These are phyloP conservation scores for Danielozyma ontarioensis DNA, from an alignment of 805 yeast genomes.

Conservation along the genomic window DNA sequence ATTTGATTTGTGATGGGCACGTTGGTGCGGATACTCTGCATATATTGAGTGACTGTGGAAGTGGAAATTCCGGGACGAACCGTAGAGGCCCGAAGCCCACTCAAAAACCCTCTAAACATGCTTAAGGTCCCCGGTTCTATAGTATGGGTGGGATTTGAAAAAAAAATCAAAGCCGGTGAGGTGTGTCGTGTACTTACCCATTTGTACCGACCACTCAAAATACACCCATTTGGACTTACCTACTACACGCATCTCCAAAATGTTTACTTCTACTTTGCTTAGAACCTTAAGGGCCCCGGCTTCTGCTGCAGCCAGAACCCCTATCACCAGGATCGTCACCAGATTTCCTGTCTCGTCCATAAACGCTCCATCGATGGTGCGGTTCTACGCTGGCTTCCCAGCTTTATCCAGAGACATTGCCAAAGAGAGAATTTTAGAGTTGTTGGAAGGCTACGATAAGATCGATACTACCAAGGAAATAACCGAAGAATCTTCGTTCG, in stretches of 20 bases:
- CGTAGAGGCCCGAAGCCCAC: neutral
- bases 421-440: slow-evolving; percentile 55
- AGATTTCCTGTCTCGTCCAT: slow-evolving; percentile 3
- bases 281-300: slow-evolving; percentile 22
- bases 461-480: slow-evolving; percentile 35
- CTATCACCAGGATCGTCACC: slow-evolving; percentile 6
- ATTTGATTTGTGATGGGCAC: slow-evolving; percentile 9
- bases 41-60: slow-evolving; percentile 5
- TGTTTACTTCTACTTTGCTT: slow-evolving; percentile 28
- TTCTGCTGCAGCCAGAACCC: slow-evolving; percentile 10
- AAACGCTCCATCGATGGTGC: slow-evolving; percentile 13
- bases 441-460: slow-evolving; percentile 62
- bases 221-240: neutral
- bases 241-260: slow-evolving; percentile 6
- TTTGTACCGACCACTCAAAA: slow-evolving; percentile 4
- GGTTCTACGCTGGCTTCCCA: slow-evolving; percentile 54
- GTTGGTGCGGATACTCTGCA: slow-evolving; percentile 10
- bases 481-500: slow-evolving; percentile 30
- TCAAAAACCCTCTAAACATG: slow-evolving; percentile 16
- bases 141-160: neutral
- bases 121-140: slow-evolving; percentile 1
- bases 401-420: slow-evolving; percentile 59
- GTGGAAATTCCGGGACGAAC: neutral
- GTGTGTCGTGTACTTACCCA: slow-evolving; percentile 1
- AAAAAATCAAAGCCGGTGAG: neutral